Evolutionary conservation across 768 basidiomycete genomes (phyloP).

Genomic region (Termitomyces sp.): DNA sequence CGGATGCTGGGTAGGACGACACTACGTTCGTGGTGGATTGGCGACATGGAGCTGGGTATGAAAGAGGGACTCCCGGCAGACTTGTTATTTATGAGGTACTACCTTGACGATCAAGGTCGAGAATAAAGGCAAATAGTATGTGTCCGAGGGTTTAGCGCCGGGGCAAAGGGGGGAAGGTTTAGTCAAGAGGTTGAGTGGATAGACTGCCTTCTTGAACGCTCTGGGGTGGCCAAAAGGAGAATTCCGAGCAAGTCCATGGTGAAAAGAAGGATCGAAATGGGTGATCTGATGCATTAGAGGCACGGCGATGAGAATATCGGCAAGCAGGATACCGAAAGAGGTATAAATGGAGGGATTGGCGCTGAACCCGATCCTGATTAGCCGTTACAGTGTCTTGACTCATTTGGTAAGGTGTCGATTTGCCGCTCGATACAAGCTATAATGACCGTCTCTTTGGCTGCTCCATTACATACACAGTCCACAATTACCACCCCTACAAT

Average conservation of each 20-base stretch:
- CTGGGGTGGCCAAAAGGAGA: slow-evolving; percentile 15
- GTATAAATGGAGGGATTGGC: slow-evolving; percentile 25
- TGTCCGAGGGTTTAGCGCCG: slow-evolving; percentile 16
- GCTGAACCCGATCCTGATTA: slow-evolving; percentile 15
- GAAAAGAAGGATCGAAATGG: slow-evolving; percentile 13
- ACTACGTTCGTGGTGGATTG: slow-evolving; percentile 3
- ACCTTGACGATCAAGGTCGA: background rate
- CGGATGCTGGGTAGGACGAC: slow-evolving; percentile 44
- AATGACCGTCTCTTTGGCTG: background rate
- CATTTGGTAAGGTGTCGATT: slow-evolving; percentile 18
- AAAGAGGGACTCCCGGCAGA: background rate
- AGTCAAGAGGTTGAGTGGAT: slow-evolving; percentile 7
- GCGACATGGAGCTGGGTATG: background rate
- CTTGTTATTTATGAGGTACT: background rate
- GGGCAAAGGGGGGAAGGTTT: slow-evolving; percentile 1
- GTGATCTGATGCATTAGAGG: slow-evolving; percentile 16
- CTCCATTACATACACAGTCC: slow-evolving; percentile 5
- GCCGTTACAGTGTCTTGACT: slow-evolving; percentile 8
- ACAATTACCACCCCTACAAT: slow-evolving; percentile 12
- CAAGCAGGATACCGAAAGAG: slow-evolving; percentile 18
- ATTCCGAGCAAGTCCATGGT: slow-evolving; percentile 11
- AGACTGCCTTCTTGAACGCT: slow-evolving; percentile 16
- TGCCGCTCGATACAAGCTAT: slow-evolving; percentile 18
- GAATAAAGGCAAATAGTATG: background rate
- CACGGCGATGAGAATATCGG: slow-evolving; percentile 20